Evolutionary conservation across 139 green algal genomes (phyloP), one percentile per base, ranked within the genome.

Genomic region (Eudorina sp.): DNA sequence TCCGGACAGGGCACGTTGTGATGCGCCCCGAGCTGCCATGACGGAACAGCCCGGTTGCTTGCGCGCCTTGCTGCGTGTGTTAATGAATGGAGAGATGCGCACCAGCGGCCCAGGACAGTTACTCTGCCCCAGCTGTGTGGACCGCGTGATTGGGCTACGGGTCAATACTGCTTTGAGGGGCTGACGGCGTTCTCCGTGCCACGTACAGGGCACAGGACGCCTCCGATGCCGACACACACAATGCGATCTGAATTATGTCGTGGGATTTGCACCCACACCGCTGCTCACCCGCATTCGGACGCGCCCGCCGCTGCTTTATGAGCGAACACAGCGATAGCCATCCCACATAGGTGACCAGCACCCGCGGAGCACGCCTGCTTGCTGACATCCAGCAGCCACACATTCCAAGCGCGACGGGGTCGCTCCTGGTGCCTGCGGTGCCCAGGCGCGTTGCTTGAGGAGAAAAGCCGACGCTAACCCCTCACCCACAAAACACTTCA

Each of bases 281-380:
- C 83, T 48, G 6, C 78, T 73, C 40, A 91, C 74, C 80, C 88
- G 80, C 88, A 91, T 8, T 91, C 88, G 1, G 72, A 86, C 29
- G 16, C 80, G 45, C 80, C 88, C 6, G 46, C 5, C 4, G 80
- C 85, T 21, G 7, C 27, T 19, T 38, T 77, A 73, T 91, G 80
- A 3, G 88, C 88, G n/a, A 91, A 14, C 19, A 91, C 70, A 3
- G 88, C 88, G 1, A 91, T 86, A 0, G 25, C 58, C 88, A 91
- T 91, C 5, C 88, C 88, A 3, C 80, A 83, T 29, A 73, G 29
- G 68, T 91, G 88, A 2, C 88, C 88, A 13, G 81, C 80, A 0
- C 77, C 88, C 4, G 64, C 80, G 34, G 36, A 73, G 70, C 80
- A 91, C 27, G 88, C 88, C 58, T 91, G 88, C 81, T 91, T 91